These are phyloP conservation scores for Martensiomyces pterosporus DNA, from an alignment of 192 early-diverging fungal genomes.

Conservation along the genomic window DNA sequence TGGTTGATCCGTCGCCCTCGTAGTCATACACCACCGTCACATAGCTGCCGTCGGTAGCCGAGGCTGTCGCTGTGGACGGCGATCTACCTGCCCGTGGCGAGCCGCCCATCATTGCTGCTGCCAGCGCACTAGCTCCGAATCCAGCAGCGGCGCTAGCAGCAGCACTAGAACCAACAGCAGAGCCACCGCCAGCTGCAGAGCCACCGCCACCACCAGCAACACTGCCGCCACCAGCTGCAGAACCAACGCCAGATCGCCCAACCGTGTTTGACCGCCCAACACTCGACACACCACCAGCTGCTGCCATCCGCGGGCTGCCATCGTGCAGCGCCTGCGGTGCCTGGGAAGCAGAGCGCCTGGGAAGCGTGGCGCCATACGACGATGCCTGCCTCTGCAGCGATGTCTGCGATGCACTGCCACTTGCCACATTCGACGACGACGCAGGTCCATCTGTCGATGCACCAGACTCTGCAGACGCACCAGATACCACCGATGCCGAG, in stretches of 20 bases:
- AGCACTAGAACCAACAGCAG: no score
- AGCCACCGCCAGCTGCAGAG: neutral
- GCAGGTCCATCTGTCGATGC: slow-evolving; percentile 1
- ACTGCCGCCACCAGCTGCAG: neutral
- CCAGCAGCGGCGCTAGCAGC: neutral
- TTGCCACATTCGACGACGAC: neutral
- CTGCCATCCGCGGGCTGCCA: no score
- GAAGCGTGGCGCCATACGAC: slow-evolving; percentile 7
- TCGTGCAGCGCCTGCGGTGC: no score
- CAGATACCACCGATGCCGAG: slow-evolving; percentile 24
- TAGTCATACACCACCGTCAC: slow-evolving; percentile 28
- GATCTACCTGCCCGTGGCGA: neutral
- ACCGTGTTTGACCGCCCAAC: no score
- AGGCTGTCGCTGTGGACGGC: neutral
- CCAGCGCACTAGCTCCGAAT: neutral
- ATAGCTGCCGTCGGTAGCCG: neutral
- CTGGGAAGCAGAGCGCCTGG: no score
- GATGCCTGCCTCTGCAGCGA: neutral
- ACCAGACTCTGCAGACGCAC: slow-evolving; percentile 9
- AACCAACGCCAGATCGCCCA: no score
- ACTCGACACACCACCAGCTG: no score
- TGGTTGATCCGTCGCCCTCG: slow-evolving; percentile 31
- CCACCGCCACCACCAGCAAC: neutral
- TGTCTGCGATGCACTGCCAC: slow-evolving; percentile 4
- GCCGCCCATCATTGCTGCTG: neutral